These are phyloP conservation scores for Candida vaughaniae DNA, from an alignment of 805 yeast genomes.

Conservation along the genomic window DNA sequence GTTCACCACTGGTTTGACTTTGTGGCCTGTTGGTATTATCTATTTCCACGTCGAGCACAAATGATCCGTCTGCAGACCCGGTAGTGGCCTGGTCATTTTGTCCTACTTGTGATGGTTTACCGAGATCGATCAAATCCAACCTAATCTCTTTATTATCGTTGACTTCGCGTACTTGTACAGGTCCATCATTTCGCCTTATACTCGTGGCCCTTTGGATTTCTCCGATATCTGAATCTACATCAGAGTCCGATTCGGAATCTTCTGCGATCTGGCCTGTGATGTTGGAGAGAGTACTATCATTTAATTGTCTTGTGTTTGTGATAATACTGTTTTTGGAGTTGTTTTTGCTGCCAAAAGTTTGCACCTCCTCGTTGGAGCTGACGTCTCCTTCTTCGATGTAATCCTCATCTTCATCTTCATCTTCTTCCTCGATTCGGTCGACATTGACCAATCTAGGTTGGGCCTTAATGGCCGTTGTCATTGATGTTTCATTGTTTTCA, in stretches of 20 bases:
- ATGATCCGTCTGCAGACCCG: conserved; percentile 19
- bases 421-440: conserved; percentile 45
- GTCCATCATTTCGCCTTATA: conserved; percentile 18
- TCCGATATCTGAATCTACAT: conserved; percentile 47
- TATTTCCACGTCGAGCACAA: conserved; percentile 33
- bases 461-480: conserved; percentile 70
- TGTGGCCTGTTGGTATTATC: conserved; percentile 18
- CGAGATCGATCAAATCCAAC: conserved; percentile 12
- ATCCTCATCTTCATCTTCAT: conserved; percentile 32
- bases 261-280: conserved; percentile 11
- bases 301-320: conserved; percentile 10
- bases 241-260: conserved; percentile 27
- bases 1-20: conserved; percentile 17
- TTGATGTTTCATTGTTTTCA: conserved; percentile 34
- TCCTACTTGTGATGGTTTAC: conserved; percentile 5
- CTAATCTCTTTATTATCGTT: conserved; percentile 10
- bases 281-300: conserved; percentile 13
- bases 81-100: background rate
- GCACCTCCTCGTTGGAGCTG: background rate
- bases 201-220: conserved; percentile 44
- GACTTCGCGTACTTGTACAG: conserved; percentile 5
- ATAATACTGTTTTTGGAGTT: conserved; percentile 5
- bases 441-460: conserved; percentile 69
- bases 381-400: conserved; percentile 6
- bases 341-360: background rate